Evolutionary conservation across 1,139 yeast genomes (phyloP).

Genomic region (Protomyces pachydermus): DNA sequence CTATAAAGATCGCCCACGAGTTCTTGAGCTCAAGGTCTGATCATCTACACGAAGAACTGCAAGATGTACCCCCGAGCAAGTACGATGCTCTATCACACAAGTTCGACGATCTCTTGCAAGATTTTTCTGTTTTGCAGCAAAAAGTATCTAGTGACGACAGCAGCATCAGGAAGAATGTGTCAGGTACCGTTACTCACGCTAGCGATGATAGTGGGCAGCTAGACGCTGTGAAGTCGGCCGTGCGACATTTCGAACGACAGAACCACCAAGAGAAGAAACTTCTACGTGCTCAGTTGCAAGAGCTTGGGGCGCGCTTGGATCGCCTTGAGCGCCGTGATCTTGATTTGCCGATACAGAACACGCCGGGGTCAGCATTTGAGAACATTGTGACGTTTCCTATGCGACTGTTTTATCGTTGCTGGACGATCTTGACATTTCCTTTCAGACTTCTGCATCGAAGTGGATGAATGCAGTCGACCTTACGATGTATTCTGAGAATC

Average conservation of each 20-base stretch:
- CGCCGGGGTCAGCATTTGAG: too few species aligned
- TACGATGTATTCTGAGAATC: too few species aligned
- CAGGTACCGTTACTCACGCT: neutral
- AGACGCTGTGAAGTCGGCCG: slow-evolving; percentile 7
- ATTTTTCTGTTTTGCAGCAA: neutral
- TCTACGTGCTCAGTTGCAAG: neutral
- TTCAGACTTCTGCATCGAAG: neutral
- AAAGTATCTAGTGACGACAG: neutral
- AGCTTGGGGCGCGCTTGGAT: neutral
- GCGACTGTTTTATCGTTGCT: neutral
- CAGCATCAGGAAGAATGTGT: neutral
- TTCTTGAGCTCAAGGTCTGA: slow-evolving; percentile 12
- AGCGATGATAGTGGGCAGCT: neutral
- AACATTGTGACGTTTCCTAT: neutral
- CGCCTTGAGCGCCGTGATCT: neutral
- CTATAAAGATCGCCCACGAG: slow-evolving; percentile 11
- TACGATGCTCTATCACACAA: neutral
- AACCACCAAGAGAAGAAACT: neutral
- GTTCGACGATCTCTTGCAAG: neutral
- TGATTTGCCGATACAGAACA: neutral
- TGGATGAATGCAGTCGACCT: too few species aligned
- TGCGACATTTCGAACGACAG: slow-evolving; percentile 14
- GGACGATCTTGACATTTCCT: neutral
- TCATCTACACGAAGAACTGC: slow-evolving; percentile 9
- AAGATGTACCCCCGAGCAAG: slow-evolving; percentile 10